Conservation (phyloP, 2,329 filamentous ascomycete genomes). For the Tolypocladium capitatum region DNA sequence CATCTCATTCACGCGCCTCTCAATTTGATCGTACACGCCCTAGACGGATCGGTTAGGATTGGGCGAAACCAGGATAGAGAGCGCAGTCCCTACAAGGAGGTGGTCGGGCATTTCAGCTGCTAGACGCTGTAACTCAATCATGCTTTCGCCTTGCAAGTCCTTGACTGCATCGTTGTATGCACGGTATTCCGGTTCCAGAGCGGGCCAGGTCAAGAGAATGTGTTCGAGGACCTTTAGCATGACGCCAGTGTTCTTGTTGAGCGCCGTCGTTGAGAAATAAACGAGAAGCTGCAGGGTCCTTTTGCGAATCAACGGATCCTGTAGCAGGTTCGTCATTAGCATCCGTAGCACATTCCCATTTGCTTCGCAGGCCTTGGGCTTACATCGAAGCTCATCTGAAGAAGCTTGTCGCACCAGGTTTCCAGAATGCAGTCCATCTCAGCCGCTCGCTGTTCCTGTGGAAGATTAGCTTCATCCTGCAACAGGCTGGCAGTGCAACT, state of each 20-base stretch:
- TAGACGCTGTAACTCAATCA: constrained; percentile 76
- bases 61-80: background rate
- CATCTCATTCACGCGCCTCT: constrained; percentile 71
- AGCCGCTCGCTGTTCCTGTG: constrained; percentile 34
- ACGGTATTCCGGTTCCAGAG: constrained; percentile 54
- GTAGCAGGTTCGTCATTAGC: background rate
- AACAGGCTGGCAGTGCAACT: background rate
- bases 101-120: constrained; percentile 87
- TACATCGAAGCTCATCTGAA: constrained; percentile 57
- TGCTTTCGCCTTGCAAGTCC: constrained; percentile 72
- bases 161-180: constrained; percentile 81
- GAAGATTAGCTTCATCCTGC: constrained; percentile 8
- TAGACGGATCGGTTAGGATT: constrained; percentile 16
- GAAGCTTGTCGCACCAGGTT: constrained; percentile 58
- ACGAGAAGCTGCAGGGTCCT: constrained; percentile 71
- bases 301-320: constrained; percentile 74
- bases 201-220: constrained; percentile 72
- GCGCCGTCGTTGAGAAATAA: constrained; percentile 67
- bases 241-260: constrained; percentile 65
- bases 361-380: background rate
- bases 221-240: constrained; percentile 86
- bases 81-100: constrained; percentile 45
- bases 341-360: background rate
- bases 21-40: constrained; percentile 78
- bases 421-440: constrained; percentile 52